Percentiles rank a stretch among this genome's conserved stretches.
Conservation (phyloP, 805 yeast genomes). For the Priceomyces melissophilus region DNA sequence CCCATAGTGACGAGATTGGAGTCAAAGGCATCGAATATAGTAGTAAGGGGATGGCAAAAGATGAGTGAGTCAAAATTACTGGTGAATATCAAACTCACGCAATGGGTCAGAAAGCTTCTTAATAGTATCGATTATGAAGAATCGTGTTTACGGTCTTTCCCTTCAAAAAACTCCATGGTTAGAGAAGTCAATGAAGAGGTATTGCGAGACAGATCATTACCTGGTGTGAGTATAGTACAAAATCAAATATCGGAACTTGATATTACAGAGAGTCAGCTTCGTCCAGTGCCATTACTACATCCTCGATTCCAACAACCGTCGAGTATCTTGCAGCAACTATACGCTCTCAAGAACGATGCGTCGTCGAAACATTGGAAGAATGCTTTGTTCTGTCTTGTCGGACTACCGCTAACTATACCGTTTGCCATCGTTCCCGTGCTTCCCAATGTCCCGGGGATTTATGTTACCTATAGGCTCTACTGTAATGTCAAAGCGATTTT, state of each 20-base stretch:
- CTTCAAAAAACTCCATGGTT: constrained; percentile 59
- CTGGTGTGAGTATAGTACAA: constrained; percentile 17
- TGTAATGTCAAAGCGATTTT: constrained; percentile 76
- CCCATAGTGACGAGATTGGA: constrained; percentile 42
- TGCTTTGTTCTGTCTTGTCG: constrained; percentile 50
- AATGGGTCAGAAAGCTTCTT: constrained; percentile 49
- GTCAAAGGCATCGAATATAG: constrained; percentile 45
- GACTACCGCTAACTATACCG: constrained; percentile 78
- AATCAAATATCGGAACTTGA: constrained; percentile 22
- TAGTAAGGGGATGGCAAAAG: constrained; percentile 59
- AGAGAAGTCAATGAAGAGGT: constrained; percentile 41
- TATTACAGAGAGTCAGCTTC: constrained; percentile 27
- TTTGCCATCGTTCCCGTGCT: constrained; percentile 77
- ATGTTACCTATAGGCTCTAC: constrained; percentile 73
- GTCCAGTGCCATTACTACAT: constrained; percentile 40
- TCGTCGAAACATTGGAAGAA: constrained; percentile 53
- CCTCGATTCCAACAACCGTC: constrained; percentile 32
- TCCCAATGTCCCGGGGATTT: constrained; percentile 92
- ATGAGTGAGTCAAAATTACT: constrained; percentile 52
- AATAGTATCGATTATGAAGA: constrained; percentile 78
- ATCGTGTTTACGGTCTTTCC: constrained; percentile 68
- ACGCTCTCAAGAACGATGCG: constrained; percentile 41
- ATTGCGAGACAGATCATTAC: constrained; percentile 1
- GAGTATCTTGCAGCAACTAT: constrained; percentile 37
- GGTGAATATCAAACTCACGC: constrained; percentile 59